A percentile compares a stretch with the other conserved stretches of the same genome.
phyloP scores from a whole-genome alignment of 192 early-diverging fungal species.

The Coemansia sp. region DNA sequence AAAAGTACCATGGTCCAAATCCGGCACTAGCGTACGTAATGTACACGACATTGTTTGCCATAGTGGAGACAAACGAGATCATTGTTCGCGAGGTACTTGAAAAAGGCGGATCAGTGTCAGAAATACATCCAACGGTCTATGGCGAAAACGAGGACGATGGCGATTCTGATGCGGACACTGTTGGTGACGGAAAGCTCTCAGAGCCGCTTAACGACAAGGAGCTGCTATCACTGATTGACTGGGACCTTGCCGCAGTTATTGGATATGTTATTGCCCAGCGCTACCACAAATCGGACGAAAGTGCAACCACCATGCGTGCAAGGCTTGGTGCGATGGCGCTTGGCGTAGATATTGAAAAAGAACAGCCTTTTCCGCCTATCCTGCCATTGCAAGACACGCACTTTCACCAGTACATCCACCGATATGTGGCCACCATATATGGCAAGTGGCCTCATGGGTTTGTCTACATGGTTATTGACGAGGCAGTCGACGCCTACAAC shows the following conservation, averaged over 20 bases:
- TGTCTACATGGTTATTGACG: constrained; percentile 53
- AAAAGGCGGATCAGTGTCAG: constrained; percentile 7
- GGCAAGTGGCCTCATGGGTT: constrained; percentile 40
- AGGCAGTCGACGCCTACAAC: constrained; percentile 43
- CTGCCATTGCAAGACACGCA: constrained; percentile 31
- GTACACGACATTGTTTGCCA: constrained; percentile 44
- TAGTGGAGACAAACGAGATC: constrained; percentile 40
- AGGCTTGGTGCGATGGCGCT: constrained; percentile 31
- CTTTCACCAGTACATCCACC: constrained; percentile 33
- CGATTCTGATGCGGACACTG: neutral
- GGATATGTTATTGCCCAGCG: constrained; percentile 36
- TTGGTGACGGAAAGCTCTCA: neutral
- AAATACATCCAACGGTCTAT: constrained; percentile 11
- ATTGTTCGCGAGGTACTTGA: constrained; percentile 19
- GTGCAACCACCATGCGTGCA: constrained; percentile 27
- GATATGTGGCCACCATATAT: constrained; percentile 27
- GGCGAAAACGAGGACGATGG: constrained; percentile 8
- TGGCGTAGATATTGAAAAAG: constrained; percentile 23
- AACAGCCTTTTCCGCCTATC: constrained; percentile 36
- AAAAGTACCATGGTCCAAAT: constrained; percentile 6
- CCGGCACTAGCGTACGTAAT: constrained; percentile 25
- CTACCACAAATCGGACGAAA: constrained; percentile 18
- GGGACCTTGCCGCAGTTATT: constrained; percentile 52
- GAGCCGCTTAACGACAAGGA: constrained; percentile 20
- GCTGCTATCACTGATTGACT: constrained; percentile 34